Base-by-base conservation (phyloP, 1,139 yeast genomes). In the Saccharomyces hybrid region DNA sequence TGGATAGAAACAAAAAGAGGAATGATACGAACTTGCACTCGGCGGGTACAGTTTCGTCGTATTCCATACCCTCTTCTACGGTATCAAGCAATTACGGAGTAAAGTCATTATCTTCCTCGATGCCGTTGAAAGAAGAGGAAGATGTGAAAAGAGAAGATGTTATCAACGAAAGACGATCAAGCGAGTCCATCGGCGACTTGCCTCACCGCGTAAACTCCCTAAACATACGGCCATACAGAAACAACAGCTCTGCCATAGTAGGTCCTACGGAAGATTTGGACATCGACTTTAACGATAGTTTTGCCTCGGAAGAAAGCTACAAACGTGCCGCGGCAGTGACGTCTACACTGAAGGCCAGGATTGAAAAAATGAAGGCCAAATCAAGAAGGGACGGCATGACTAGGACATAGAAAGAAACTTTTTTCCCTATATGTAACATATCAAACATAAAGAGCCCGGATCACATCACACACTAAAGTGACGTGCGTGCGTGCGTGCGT, bases 291-390 rank as follows among this genome's bases (percentile, higher is more conserved):
- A 59, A 59, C 7, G 56, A 50, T 41, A 41, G 54, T 11, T 64
- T 76, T 46, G 58, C 65, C 20, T 78, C 77, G 52, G 88, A 83
- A 61, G 95, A 87, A 56, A 83, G 85, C 61, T 90, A 96, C 96
- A 81, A 80, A 64, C 79, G 93, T 52, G 96, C 96, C 0, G 93
- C 95, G 0, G 96, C 88, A 61, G 95, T 89, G 13, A 90, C 97
- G 0, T 81, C 83, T 14, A 95, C 87, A 68, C 76, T 88, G 65
- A 86, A 86, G 67, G 96, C 90, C 0, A 74, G 96, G 60, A 90
- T 91, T 51, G 96, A 88, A 68, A 85, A 86, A 70, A 89, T 90
- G 96, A 87, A 71, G 67, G 88, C 88, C 14, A 76, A 83, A 54
- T 73, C 83, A 2, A 69, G 82, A 57, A 55, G 23, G 7, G 23